These are phyloP conservation scores for Zymoseptoria tritici DNA, from an alignment of 2,329 filamentous ascomycete species.

Conservation along the genomic window DNA sequence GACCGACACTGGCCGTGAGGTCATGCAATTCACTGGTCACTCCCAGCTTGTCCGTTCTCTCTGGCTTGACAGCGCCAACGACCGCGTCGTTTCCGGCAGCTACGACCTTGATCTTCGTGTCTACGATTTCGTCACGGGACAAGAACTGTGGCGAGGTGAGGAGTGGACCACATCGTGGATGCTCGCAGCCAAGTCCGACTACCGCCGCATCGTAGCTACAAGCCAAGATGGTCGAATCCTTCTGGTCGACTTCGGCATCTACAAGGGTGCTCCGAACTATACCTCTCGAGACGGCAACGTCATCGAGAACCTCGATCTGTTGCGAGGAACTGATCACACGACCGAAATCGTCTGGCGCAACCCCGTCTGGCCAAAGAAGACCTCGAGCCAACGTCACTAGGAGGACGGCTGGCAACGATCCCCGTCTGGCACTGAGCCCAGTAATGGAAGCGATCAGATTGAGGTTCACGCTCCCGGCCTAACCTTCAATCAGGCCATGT, in stretches of 20 bases:
- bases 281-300: constrained; percentile 33
- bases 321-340: constrained; percentile 28
- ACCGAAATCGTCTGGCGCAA: constrained; percentile 13
- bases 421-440: not conserved
- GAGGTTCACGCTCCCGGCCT: not conserved
- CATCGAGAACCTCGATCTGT: constrained; percentile 46
- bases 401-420: not conserved
- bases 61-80: constrained; percentile 81
- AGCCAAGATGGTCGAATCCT: constrained; percentile 89
- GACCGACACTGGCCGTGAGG: constrained; percentile 76
- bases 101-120: constrained; percentile 96
- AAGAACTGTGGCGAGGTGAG: constrained; percentile 75
- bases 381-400: not conserved
- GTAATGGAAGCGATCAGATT: not conserved
- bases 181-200: constrained; percentile 89
- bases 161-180: constrained; percentile 97
- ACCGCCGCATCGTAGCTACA: constrained; percentile 86
- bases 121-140: constrained; percentile 76
- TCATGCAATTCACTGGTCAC: constrained; percentile 76
- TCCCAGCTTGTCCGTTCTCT: constrained; percentile 78
- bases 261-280: constrained; percentile 20
- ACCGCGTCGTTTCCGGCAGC: constrained; percentile 79
- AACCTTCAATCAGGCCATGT: not conserved
- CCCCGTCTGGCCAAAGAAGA: not conserved
- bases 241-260: constrained; percentile 78